Conservation (phyloP, 2,329 filamentous ascomycete genomes). For the Ophiostoma fasciatum region DNA sequence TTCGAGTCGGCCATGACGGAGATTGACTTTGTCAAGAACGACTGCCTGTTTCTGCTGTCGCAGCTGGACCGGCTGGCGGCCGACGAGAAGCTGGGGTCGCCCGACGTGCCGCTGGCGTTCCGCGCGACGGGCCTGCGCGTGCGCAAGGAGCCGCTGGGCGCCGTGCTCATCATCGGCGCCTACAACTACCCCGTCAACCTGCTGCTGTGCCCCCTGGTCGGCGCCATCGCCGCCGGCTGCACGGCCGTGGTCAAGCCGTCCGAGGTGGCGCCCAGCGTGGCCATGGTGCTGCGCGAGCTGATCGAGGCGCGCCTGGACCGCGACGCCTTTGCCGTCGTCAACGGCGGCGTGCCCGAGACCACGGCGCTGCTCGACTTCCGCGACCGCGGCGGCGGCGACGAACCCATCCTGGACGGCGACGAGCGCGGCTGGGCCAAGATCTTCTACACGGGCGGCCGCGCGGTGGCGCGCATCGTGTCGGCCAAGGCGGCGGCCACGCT, state of each 20-base stretch:
- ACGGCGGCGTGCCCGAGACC: slow-evolving; percentile 69
- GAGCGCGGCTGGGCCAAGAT: slow-evolving; percentile 81
- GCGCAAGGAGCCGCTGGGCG: slow-evolving; percentile 75
- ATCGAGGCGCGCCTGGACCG: slow-evolving; percentile 63
- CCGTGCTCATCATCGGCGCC: slow-evolving; percentile 72
- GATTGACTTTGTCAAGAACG: slow-evolving; percentile 63
- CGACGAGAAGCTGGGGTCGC: slow-evolving; percentile 52
- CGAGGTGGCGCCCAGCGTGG: slow-evolving; percentile 62
- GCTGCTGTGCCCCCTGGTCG: slow-evolving; percentile 62
- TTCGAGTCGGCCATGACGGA: slow-evolving; percentile 66
- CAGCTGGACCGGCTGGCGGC: slow-evolving; percentile 71
- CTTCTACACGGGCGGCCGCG: slow-evolving; percentile 76
- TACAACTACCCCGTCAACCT: slow-evolving; percentile 92
- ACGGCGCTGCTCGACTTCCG: slow-evolving; percentile 56
- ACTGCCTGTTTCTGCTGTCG: slow-evolving; percentile 63
- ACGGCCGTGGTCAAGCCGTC: slow-evolving; percentile 84
- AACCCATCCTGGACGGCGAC: slow-evolving; percentile 1
- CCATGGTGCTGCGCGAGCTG: slow-evolving; percentile 67
- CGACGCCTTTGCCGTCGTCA: slow-evolving; percentile 60
- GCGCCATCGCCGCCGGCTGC: slow-evolving; percentile 85
- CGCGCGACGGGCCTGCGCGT: slow-evolving; percentile 58
- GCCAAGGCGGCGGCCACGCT: slow-evolving; percentile 80
- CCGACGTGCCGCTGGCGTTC: slow-evolving; percentile 54
- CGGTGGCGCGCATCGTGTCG: slow-evolving; percentile 73
- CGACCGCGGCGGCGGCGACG: too few species aligned